Evolutionary conservation across 139 green algal species (phyloP), one percentile per base, ranked within the genome.

Genomic region (Coccomyxa sp.): DNA sequence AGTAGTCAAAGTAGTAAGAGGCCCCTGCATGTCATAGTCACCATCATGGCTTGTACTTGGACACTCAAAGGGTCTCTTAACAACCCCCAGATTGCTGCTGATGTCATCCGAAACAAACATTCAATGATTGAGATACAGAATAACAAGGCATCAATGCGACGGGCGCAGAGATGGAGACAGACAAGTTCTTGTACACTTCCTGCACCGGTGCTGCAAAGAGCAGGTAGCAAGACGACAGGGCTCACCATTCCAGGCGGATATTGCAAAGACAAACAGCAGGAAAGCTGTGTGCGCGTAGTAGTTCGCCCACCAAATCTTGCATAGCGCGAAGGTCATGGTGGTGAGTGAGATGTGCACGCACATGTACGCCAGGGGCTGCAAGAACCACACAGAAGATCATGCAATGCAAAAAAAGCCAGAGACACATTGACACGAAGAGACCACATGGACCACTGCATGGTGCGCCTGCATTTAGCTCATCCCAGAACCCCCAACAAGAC

Each of bases 1-100:
- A 89, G 18, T 79, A 35, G 55, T 89, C 83, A 73, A 89, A 88
- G 77, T 90, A 90, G 36, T 79, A 90, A 39, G 55, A 80, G 22
- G 86, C 86, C 14, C 85, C 79, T 79, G 79, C 38, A n/a, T n/a
- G n/a, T n/a, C n/a, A n/a, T n/a, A n/a, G n/a, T n/a, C n/a, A n/a
- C n/a, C n/a, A n/a, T n/a, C n/a, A n/a, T n/a, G n/a, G n/a, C n/a
- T n/a, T n/a, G n/a, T n/a, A n/a, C n/a, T n/a, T n/a, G n/a, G n/a
- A n/a, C n/a, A n/a, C n/a, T n/a, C n/a, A n/a, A n/a, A n/a, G n/a
- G n/a, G n/a, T n/a, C n/a, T n/a, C n/a, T n/a, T n/a, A n/a, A n/a
- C n/a, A n/a, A n/a, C n/a, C n/a, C n/a, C n/a, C n/a, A n/a, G n/a
- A n/a, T n/a, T n/a, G n/a, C n/a, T n/a, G n/a, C n/a, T n/a, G n/a